phyloP scores from a whole-genome alignment of 331 rosid species.

The Pyrus hybrid region DNA sequence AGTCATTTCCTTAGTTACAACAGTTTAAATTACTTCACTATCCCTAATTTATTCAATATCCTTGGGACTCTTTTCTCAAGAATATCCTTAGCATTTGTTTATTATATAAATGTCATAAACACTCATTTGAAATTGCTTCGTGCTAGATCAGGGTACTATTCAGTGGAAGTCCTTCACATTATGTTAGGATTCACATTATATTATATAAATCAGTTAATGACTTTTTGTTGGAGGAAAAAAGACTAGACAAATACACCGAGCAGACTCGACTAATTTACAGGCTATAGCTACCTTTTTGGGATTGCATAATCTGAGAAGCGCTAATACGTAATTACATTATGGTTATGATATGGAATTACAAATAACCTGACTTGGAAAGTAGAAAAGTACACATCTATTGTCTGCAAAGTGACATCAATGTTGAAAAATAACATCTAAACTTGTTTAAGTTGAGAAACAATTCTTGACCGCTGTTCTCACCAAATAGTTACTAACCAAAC shows the following conservation, averaged over 20 bases:
- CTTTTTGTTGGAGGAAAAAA: background rate
- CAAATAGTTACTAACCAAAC: background rate
- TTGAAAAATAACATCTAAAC: background rate
- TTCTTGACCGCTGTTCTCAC: background rate
- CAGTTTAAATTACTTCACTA: background rate
- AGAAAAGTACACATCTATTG: background rate
- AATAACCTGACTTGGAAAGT: background rate
- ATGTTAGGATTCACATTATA: background rate
- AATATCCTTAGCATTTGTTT: background rate
- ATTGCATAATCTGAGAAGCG: background rate
- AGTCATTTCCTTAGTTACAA: background rate
- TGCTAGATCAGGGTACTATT: background rate
- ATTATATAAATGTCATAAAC: background rate
- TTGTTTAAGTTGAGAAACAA: background rate
- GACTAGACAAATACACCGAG: background rate
- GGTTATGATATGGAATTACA: background rate
- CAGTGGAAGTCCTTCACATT: background rate
- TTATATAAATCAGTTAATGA: background rate
- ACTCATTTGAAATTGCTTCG: background rate
- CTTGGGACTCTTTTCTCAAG: background rate
- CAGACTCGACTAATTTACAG: background rate
- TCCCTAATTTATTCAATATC: background rate
- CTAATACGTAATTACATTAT: background rate
- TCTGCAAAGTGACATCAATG: background rate
- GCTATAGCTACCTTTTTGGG: background rate